These are phyloP conservation scores for Metschnikowia corniflorae DNA, from an alignment of 805 yeast genomes.

Conservation along the genomic window DNA sequence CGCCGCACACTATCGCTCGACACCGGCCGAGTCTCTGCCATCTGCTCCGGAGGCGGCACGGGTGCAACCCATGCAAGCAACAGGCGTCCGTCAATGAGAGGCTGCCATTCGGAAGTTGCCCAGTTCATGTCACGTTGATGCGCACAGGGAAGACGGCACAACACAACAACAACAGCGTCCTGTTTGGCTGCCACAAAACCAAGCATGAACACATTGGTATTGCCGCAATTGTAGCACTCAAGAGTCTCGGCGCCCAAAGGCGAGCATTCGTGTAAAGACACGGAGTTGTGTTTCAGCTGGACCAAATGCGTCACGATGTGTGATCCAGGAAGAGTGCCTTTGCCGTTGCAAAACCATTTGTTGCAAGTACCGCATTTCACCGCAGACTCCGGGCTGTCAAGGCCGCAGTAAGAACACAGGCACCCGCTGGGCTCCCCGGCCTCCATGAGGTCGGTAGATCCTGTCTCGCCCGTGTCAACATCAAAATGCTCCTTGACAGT, in stretches of 20 bases:
- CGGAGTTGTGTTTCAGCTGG: constrained; percentile 68
- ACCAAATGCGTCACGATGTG: constrained; percentile 87
- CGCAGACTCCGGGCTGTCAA: constrained; percentile 59
- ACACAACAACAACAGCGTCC: constrained; percentile 79
- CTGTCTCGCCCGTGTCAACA: too few relatives aligned
- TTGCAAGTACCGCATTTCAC: constrained; percentile 73
- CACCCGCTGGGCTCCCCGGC: too few relatives aligned
- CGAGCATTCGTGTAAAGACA: constrained; percentile 72
- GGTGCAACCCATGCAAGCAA: constrained; percentile 80
- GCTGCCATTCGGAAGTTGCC: constrained; percentile 87
- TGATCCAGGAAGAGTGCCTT: constrained; percentile 54
- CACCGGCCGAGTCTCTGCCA: constrained; percentile 51
- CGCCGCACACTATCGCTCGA: constrained; percentile 62
- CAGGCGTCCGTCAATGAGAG: constrained; percentile 75
- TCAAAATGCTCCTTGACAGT: too few relatives aligned
- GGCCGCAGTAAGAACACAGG: constrained; percentile 68
- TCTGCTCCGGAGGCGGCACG: constrained; percentile 62
- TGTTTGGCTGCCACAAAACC: constrained; percentile 87
- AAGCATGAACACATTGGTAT: constrained; percentile 66
- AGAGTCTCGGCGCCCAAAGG: constrained; percentile 82
- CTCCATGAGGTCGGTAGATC: too few relatives aligned
- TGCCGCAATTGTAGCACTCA: constrained; percentile 91
- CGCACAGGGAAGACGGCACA: constrained; percentile 88
- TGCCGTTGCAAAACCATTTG: constrained; percentile 88
- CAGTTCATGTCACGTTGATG: constrained; percentile 71